phyloP scores from a whole-genome alignment of 2,329 filamentous ascomycete genomes.

The Penicillium concentricum region DNA sequence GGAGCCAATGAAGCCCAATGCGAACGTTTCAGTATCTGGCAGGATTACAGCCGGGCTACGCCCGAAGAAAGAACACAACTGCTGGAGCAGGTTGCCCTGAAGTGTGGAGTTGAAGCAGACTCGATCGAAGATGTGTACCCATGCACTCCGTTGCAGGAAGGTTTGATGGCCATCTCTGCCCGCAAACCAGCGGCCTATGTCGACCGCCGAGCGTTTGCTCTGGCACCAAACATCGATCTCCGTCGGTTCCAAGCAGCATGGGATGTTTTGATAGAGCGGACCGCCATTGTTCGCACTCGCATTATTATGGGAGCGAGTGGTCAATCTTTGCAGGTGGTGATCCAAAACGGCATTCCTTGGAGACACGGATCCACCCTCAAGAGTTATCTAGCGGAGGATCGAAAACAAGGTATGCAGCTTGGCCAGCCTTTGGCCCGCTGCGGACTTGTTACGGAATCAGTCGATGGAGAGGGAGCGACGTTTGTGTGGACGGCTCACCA shows the following conservation, averaged over 20 bases:
- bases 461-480: neutral
- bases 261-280: neutral
- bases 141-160: neutral
- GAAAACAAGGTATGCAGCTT: neutral
- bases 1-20: too few species aligned
- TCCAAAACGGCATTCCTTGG: neutral
- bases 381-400: neutral
- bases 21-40: too few species aligned
- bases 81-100: too few species aligned
- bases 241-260: neutral
- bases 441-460: neutral
- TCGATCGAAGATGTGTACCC: neutral
- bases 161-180: neutral
- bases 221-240: neutral
- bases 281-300: neutral
- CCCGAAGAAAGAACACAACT: too few species aligned
- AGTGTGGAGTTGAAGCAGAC: neutral
- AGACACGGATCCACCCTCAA: neutral
- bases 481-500: neutral
- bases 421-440: neutral
- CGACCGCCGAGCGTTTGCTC: neutral
- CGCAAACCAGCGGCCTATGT: neutral
- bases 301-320: neutral
- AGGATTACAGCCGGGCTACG: too few species aligned
- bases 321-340: neutral